Percentiles rank a stretch among this genome's conserved stretches.
These are phyloP conservation scores for Globisporangium paroecandrum DNA, from an alignment of 352 stramenopile species.

Conservation along the genomic window DNA sequence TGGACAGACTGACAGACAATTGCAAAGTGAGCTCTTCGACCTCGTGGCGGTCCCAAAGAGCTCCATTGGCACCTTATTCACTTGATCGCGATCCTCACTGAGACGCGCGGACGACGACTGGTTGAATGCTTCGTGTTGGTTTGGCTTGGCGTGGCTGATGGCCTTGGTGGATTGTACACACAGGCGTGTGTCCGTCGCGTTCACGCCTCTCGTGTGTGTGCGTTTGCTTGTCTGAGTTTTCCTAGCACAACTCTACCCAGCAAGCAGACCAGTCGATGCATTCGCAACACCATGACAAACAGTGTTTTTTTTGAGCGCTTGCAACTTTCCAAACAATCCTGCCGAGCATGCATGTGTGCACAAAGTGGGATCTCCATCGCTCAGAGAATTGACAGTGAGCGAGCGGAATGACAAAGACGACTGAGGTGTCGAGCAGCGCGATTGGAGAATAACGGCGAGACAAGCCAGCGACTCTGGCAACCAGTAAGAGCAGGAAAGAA, in stretches of 20 bases:
- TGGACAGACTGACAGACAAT: background rate
- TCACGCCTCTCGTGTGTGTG: background rate
- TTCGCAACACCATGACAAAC: background rate
- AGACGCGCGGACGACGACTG: background rate
- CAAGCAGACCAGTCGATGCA: background rate
- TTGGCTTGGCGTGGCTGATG: background rate
- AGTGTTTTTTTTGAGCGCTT: background rate
- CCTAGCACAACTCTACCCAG: too few species aligned
- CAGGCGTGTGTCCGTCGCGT: too few species aligned
- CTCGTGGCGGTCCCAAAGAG: background rate
- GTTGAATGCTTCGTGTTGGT: background rate
- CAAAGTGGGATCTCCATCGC: background rate
- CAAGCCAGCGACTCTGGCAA: too few species aligned
- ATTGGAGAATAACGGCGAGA: too few species aligned
- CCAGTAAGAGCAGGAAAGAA: too few species aligned
- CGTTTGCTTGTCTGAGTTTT: background rate
- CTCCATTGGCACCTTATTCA: background rate
- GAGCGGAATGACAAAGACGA: background rate
- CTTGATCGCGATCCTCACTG: constrained; percentile 1
- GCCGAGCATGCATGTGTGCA: background rate
- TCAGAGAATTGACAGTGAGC: background rate
- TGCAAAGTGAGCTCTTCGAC: background rate
- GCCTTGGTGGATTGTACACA: background rate
- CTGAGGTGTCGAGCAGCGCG: too few species aligned
- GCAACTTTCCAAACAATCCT: background rate